A percentile compares a stretch with the other conserved stretches of the same genome.
These are phyloP conservation scores for Ogataea angusta DNA, from an alignment of 805 yeast genomes.

Conservation along the genomic window DNA sequence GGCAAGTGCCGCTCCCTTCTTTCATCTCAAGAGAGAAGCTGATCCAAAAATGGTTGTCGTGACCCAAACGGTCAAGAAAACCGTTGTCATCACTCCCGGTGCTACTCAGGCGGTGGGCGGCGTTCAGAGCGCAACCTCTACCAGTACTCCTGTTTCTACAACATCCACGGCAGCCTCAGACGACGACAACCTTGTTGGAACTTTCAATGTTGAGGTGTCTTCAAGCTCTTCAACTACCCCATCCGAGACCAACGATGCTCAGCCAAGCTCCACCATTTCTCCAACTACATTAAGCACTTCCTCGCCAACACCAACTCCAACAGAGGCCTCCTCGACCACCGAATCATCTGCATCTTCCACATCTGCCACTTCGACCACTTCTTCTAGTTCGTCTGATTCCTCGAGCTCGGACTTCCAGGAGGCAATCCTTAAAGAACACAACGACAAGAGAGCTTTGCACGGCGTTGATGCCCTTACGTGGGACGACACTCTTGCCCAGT, in stretches of 20 bases:
- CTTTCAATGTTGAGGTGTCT: background rate
- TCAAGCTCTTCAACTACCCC: conserved; percentile 13
- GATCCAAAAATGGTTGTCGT: conserved; percentile 23
- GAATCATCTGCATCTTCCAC: conserved; percentile 17
- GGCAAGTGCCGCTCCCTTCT: conserved; percentile 25
- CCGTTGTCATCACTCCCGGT: conserved; percentile 24
- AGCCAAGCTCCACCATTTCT: conserved; percentile 4
- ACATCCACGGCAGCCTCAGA: background rate
- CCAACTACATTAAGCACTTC: conserved; percentile 17
- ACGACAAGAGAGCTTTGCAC: conserved; percentile 55
- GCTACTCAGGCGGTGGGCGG: conserved; percentile 20
- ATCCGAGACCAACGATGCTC: conserved; percentile 4
- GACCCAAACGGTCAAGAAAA: conserved; percentile 22
- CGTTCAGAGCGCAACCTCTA: conserved; percentile 6
- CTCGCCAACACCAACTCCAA: conserved; percentile 15
- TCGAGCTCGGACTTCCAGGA: conserved; percentile 23
- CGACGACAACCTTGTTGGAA: background rate
- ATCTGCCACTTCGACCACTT: conserved; percentile 16
- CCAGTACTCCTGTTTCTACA: conserved; percentile 8
- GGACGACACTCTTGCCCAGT: conserved; percentile 49
- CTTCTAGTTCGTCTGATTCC: background rate
- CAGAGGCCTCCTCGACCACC: conserved; percentile 21
- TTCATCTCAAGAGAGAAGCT: conserved; percentile 20
- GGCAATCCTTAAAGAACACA: conserved; percentile 57
- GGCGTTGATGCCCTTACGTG: conserved; percentile 51